These are phyloP conservation scores for Botrytis galanthina DNA, from an alignment of 2,329 filamentous ascomycete genomes.

Conservation along the genomic window DNA sequence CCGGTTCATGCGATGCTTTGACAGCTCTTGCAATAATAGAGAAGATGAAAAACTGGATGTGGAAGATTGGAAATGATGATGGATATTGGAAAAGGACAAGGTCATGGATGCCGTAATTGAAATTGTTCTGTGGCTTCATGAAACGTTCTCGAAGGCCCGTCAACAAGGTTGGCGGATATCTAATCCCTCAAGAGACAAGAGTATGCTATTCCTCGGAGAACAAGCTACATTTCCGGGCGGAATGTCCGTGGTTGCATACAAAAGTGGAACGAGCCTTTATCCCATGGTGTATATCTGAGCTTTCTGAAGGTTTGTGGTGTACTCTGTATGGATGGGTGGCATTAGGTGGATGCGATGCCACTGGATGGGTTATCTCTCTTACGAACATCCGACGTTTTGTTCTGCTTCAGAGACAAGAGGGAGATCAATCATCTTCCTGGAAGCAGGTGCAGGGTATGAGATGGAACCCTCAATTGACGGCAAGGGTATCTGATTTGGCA, in stretches of 20 bases:
- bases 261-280: neutral
- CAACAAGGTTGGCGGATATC: constrained; percentile 29
- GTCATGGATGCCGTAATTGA: constrained; percentile 10
- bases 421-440: constrained; percentile 10
- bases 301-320: neutral
- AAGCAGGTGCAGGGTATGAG: neutral
- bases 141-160: constrained; percentile 38
- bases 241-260: constrained; percentile 3
- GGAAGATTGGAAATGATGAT: constrained; percentile 9
- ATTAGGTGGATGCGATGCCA: neutral
- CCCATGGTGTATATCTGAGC: neutral
- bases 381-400: constrained; percentile 1
- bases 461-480: neutral
- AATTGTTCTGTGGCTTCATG: constrained; percentile 21
- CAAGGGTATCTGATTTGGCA: constrained; percentile 9
- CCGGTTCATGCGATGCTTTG: constrained; percentile 15
- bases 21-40: neutral
- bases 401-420: constrained; percentile 10
- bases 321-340: neutral
- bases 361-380: constrained; percentile 21
- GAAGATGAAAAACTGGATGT: neutral
- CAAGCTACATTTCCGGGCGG: neutral
- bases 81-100: neutral
- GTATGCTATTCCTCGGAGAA: neutral
- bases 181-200: neutral